Conservation (phyloP, 2,329 filamentous ascomycete species). For the Colletotrichum lindemuthianum region DNA sequence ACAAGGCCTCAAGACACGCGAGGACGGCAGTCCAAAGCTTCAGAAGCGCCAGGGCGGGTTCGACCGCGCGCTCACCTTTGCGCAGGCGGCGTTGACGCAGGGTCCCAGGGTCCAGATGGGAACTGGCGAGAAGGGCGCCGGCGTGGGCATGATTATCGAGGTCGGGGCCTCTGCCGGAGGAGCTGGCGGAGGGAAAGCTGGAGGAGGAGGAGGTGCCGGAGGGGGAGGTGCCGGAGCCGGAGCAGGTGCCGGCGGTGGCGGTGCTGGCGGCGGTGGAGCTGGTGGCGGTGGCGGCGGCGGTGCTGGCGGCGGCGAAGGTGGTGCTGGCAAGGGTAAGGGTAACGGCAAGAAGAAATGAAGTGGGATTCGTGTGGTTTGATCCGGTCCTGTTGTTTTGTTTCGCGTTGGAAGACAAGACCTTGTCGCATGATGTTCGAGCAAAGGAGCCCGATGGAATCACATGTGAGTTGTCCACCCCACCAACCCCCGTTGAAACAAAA, state of each 20-base stretch:
- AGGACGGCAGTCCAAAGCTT: conserved; percentile 6
- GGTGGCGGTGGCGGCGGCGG: conserved; percentile 7
- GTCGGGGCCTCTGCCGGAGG: conserved; percentile 38
- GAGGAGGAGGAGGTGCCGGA: too few relatives aligned
- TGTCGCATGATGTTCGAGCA: conserved; percentile 20
- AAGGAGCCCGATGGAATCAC: conserved; percentile 23
- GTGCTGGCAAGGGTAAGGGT: neutral
- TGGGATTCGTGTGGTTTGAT: neutral
- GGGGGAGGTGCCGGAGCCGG: too few relatives aligned
- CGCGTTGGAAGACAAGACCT: neutral
- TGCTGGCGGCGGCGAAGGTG: neutral
- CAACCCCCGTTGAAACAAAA: neutral
- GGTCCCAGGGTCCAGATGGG: conserved; percentile 52
- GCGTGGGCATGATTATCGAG: conserved; percentile 53
- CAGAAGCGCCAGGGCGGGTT: conserved; percentile 53
- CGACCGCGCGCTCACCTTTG: conserved; percentile 51
- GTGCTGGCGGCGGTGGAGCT: conserved; percentile 2
- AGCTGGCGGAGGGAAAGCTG: neutral
- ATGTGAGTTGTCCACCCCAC: conserved; percentile 11
- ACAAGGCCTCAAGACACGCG: neutral
- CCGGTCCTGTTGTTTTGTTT: neutral
- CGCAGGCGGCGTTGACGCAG: conserved; percentile 51
- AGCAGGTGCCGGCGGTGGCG: too few relatives aligned
- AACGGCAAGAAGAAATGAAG: conserved; percentile 5
- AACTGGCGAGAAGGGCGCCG: conserved; percentile 50